These are phyloP conservation scores for Xylaria sp. DNA, from an alignment of 2,329 filamentous ascomycete species.

Conservation along the genomic window DNA sequence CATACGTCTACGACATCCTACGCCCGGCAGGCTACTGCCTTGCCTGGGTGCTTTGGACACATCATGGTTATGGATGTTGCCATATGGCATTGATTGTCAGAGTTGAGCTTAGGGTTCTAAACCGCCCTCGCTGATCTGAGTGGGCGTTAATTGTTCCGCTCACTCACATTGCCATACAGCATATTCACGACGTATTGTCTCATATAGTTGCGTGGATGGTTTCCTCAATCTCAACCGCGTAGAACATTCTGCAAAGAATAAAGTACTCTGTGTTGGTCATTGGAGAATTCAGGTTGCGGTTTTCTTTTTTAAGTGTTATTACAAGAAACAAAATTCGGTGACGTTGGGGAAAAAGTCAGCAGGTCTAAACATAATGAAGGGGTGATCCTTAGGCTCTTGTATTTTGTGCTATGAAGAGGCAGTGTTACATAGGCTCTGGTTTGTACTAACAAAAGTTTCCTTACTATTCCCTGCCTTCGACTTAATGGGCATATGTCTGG, in stretches of 20 bases:
- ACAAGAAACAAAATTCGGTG: slow-evolving; percentile 27
- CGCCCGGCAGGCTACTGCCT: slow-evolving; percentile 55
- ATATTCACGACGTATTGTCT: slow-evolving; percentile 33
- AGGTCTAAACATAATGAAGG: slow-evolving; percentile 30
- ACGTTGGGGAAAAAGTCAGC: slow-evolving; percentile 16
- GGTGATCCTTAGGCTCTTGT: slow-evolving; percentile 29
- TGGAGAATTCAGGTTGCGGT: slow-evolving; percentile 39
- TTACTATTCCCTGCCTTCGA: slow-evolving; percentile 21
- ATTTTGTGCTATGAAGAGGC: slow-evolving; percentile 36
- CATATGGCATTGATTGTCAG: slow-evolving; percentile 48
- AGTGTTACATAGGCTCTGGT: slow-evolving; percentile 38
- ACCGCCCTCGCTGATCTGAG: slow-evolving; percentile 30
- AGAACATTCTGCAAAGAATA: slow-evolving; percentile 40
- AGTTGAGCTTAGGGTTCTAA: slow-evolving; percentile 25
- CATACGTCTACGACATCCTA: slow-evolving; percentile 64
- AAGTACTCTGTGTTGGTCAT: slow-evolving; percentile 41
- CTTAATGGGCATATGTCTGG: not conserved
- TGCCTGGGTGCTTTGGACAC: slow-evolving; percentile 62
- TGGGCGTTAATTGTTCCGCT: slow-evolving; percentile 28
- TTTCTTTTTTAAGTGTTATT: slow-evolving; percentile 31
- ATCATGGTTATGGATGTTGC: slow-evolving; percentile 67
- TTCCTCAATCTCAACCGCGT: slow-evolving; percentile 38
- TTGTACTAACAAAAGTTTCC: slow-evolving; percentile 38
- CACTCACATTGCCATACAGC: slow-evolving; percentile 30
- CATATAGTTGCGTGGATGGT: slow-evolving; percentile 40